phyloP scores from a whole-genome alignment of 2,329 filamentous ascomycete species.

The Hymenoscyphus linearis region DNA sequence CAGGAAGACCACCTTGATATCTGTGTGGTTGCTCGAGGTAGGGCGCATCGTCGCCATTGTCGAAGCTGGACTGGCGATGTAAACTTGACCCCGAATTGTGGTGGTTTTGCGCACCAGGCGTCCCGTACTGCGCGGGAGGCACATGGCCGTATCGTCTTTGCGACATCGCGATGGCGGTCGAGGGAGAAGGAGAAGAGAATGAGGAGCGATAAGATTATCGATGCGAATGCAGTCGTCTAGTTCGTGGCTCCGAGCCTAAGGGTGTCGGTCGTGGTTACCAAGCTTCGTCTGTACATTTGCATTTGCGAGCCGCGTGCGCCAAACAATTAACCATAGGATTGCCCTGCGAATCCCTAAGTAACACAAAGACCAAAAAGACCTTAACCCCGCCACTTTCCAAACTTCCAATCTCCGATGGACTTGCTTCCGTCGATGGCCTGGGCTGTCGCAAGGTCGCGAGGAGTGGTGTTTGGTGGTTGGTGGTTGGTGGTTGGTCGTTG shows the following conservation, averaged over 20 bases:
- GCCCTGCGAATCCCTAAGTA: background rate
- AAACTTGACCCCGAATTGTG: slow-evolving; percentile 32
- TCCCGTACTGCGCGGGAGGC: slow-evolving; percentile 57
- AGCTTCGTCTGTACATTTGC: background rate
- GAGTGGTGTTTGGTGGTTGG: background rate
- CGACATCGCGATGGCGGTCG: background rate
- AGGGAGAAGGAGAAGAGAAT: background rate
- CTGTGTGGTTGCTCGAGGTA: slow-evolving; percentile 40
- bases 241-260: background rate
- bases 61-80: slow-evolving; percentile 63
- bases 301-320: background rate
- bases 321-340: background rate
- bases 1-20: slow-evolving; percentile 31
- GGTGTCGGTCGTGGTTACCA: background rate
- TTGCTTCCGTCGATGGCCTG: background rate
- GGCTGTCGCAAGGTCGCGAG: background rate
- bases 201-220: background rate
- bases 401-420: background rate
- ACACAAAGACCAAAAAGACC: background rate
- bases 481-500: too few species aligned
- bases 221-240: background rate
- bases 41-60: slow-evolving; percentile 65
- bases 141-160: slow-evolving; percentile 62
- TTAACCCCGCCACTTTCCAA: background rate
- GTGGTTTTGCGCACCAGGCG: slow-evolving; percentile 35